Base-by-base conservation (phyloP, 352 stramenopile genomes). In the Phytophthora nicotianae region DNA sequence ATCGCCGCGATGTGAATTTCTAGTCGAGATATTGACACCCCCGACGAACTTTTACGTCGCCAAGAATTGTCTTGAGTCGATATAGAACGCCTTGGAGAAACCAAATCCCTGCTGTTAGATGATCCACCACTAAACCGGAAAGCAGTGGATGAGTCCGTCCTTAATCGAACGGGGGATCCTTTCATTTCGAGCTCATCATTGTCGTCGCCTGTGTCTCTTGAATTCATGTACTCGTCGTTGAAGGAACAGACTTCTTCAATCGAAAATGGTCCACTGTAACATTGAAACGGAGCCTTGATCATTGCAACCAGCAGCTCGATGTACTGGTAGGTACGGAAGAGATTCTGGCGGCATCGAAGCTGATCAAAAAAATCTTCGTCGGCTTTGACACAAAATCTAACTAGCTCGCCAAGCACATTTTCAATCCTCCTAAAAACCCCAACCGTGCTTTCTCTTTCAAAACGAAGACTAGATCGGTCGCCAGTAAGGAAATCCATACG, bases 301-400 rank as follows among this genome's bases (percentile, higher is more conserved):
- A 90, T 86, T 35, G 75, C 64, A 41, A 90, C 58, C 10, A 92
- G 58, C 1, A 90, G 17, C 10, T 88, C 81, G 20, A 92, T 85
- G 47, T 83, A 92, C 8, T 69, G 61, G 38, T 92, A 78, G 13
- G 62, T 78, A 11, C 75, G 70, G 32, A 90, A 87, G 23, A 90
- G 68, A 46, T 68, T 75, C 27, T 89, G 81, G 0, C 81, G 75
- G 16, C 50, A 61, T 56, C 65, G 70, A 26, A 81, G 52, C 19
- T 76, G 58, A 3, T 58, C 56, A 24, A 19, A 45, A 27, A 62
- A 81, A 23, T 54, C 47, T 13, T 66, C 65, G 9, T 66, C 65
- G 5, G 64, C 70, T 16, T 75, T 67, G 2, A 35, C 27, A 26
- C 75, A 88, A 57, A 90, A 90, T 0, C 29, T 14, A 46, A 84